Base-by-base conservation (phyloP, 1,139 yeast genomes). In the Taphrina wiesneri region DNA sequence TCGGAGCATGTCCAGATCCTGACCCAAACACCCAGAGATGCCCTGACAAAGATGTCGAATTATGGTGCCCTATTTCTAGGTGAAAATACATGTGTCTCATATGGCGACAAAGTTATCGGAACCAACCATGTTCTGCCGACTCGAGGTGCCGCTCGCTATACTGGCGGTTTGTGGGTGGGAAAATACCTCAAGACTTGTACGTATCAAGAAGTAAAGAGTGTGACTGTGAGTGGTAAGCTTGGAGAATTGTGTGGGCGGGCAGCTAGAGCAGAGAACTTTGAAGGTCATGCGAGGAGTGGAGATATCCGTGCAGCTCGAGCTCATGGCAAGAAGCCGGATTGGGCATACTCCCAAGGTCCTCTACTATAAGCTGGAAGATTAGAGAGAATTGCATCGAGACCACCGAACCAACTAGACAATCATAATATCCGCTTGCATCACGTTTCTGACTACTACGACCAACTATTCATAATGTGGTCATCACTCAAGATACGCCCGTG, bases 301-400 rank as follows among this genome's bases (percentile, higher is more conserved):
- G 46, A 41, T n/a, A 41, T 41, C 7, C 46, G 46, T 2, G 46
- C 46, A 9, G 19, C 46, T n/a, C 13, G 21, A 3, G 46, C 46
- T 19, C 46, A 41, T 41, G 46, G 46, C 17, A 41, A 41, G 46
- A 41, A 19, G 46, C 46, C 46, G 2, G 46, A 41, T 9, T 41
- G 46, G 46, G 46, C 46, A 9, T 41, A 41, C 21, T 41, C 46
- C n/a, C 46, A 41, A 41, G 46, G 46, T 15, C 46, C 46, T n/a
- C 6, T 41, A 41, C 17, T 41, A n/a, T 41, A 41, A 19, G n/a
- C n/a, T n/a, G n/a, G n/a, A n/a, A n/a, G n/a, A n/a, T n/a, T n/a
- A n/a, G n/a, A n/a, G n/a, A n/a, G n/a, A n/a, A n/a, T n/a, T n/a
- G n/a, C n/a, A n/a, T n/a, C n/a, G n/a, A n/a, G n/a, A n/a, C n/a